These are phyloP conservation scores for Puccinia triticina DNA, from an alignment of 1,284 basidiomycete species.

Conservation along the genomic window DNA sequence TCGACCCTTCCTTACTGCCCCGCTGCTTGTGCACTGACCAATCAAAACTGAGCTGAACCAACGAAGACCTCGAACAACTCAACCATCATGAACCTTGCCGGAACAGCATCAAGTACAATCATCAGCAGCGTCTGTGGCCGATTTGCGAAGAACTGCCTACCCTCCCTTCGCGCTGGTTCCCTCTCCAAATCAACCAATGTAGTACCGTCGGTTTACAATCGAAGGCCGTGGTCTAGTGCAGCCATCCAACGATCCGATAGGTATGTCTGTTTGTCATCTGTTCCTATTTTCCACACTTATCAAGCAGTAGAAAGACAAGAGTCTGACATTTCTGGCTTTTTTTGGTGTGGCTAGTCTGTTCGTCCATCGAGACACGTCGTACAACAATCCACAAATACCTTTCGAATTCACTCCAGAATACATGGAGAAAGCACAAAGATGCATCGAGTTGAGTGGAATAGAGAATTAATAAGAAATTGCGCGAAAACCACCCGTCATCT, in stretches of 20 bases:
- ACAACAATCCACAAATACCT: constrained; percentile 65
- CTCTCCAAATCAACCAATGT: not conserved
- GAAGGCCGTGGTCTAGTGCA: constrained; percentile 21
- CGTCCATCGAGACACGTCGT: constrained; percentile 48
- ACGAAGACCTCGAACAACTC: not conserved
- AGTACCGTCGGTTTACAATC: constrained; percentile 4
- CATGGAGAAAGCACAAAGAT: constrained; percentile 74
- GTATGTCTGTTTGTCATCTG: not conserved
- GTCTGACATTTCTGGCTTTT: not conserved
- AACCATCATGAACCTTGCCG: constrained; percentile 18
- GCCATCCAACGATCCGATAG: constrained; percentile 22
- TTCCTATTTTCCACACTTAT: not conserved
- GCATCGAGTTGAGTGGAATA: constrained; percentile 36
- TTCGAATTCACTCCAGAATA: constrained; percentile 85
- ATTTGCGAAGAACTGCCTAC: constrained; percentile 7
- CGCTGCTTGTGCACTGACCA: not conserved
- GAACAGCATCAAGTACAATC: not conserved
- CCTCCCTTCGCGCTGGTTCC: constrained; percentile 2
- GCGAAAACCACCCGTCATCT: not conserved
- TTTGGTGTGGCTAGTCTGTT: constrained; percentile 33
- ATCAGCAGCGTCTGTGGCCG: not conserved
- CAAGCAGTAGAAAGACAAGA: no score
- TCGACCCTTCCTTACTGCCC: not conserved
- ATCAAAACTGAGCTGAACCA: not conserved
- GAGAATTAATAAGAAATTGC: not conserved